A percentile compares a stretch with the other conserved stretches of the same genome.
Evolutionary conservation across 106 monocot genomes (phyloP).

Genomic region (Acanthochlamys bracteata): DNA sequence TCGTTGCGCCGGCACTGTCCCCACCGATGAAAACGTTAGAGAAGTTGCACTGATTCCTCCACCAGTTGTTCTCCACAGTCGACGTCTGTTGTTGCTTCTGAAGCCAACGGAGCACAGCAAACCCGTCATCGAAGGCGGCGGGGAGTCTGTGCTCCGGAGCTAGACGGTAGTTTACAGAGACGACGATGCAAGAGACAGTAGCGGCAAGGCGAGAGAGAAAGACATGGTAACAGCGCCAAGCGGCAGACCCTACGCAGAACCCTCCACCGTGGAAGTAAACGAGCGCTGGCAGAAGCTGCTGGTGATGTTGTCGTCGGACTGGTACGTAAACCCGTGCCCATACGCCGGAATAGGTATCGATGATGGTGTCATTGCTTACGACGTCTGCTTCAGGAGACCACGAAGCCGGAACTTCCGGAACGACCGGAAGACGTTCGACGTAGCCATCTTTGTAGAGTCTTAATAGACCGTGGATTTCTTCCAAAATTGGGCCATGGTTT

Average conservation of each 20-base stretch:
- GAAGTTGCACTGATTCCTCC: conserved; percentile 30
- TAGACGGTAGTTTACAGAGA: conserved; percentile 77
- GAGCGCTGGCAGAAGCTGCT: conserved; percentile 34
- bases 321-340: conserved; percentile 57
- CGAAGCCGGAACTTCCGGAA: conserved; percentile 37
- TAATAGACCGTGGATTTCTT: conserved; percentile 70
- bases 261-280: conserved; percentile 94
- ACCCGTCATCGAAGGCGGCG: conserved; percentile 61
- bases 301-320: not conserved
- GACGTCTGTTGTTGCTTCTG: conserved; percentile 20
- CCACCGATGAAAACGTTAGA: conserved; percentile 52
- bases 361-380: conserved; percentile 21
- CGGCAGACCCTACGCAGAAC: conserved; percentile 74
- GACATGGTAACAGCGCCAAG: conserved; percentile 81
- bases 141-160: conserved; percentile 88
- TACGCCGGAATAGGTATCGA: conserved; percentile 22
- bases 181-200: conserved; percentile 20
- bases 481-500: conserved; percentile 23
- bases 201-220: conserved; percentile 38
- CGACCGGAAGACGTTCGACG: conserved; percentile 55
- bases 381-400: conserved; percentile 30
- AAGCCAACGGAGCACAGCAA: conserved; percentile 43
- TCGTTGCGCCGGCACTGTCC: conserved; percentile 69
- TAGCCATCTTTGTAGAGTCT: conserved; percentile 53
- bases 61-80: conserved; percentile 16